Percentiles rank a stretch among this genome's conserved stretches.
These are phyloP conservation scores for Neonectria faginata DNA, from an alignment of 2,329 filamentous ascomycete species.

Conservation along the genomic window DNA sequence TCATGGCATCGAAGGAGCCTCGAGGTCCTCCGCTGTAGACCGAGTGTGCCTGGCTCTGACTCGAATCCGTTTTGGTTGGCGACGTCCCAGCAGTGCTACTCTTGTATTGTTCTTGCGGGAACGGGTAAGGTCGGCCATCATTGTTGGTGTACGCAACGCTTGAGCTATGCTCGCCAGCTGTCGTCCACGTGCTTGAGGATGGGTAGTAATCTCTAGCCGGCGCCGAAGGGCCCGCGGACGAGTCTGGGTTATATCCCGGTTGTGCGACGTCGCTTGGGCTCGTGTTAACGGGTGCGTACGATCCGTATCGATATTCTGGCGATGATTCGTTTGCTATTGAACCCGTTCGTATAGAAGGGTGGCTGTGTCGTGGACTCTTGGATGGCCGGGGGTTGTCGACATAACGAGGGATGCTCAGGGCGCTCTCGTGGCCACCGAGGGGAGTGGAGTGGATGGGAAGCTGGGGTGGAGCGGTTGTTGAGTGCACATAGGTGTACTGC, in stretches of 20 bases:
- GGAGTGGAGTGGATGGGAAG: constrained; percentile 56
- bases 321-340: constrained; percentile 63
- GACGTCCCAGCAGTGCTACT: constrained; percentile 41
- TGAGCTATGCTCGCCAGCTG: constrained; percentile 59
- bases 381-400: constrained; percentile 67
- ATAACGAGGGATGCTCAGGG: constrained; percentile 67
- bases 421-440: constrained; percentile 56
- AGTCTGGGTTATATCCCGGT: constrained; percentile 48
- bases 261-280: constrained; percentile 50
- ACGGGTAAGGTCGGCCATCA: constrained; percentile 62
- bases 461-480: constrained; percentile 63
- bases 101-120: constrained; percentile 62
- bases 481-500: constrained; percentile 66
- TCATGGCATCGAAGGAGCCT: constrained; percentile 62
- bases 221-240: constrained; percentile 44
- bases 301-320: constrained; percentile 68
- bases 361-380: constrained; percentile 68
- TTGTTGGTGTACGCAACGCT: constrained; percentile 59
- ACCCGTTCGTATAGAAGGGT: constrained; percentile 65
- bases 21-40: constrained; percentile 55
- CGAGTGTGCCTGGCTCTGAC: constrained; percentile 55
- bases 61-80: constrained; percentile 51
- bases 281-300: constrained; percentile 50
- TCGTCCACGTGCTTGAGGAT: constrained; percentile 63
- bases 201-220: constrained; percentile 66